Evolutionary conservation across 164 flowering plant genomes (phyloP).

Genomic region (Sedum album): DNA sequence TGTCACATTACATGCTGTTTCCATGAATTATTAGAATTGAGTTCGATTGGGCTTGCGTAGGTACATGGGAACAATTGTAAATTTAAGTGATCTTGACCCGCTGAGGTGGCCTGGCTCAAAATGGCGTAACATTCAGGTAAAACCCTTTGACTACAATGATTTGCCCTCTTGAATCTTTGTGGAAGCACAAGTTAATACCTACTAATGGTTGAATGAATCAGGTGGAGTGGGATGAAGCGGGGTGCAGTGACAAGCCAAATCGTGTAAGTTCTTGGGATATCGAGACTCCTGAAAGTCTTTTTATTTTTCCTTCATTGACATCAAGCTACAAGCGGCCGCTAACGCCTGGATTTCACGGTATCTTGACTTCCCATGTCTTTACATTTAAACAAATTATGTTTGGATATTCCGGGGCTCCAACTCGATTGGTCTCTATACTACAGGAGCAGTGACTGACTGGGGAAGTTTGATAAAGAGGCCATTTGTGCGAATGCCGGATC

Average conservation of each 20-base stretch:
- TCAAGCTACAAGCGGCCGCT: constrained; percentile 71
- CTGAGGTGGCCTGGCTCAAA: constrained; percentile 92
- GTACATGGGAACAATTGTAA: constrained; percentile 90
- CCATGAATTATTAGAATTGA: not conserved
- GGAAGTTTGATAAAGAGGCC: constrained; percentile 55
- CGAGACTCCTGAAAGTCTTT: constrained; percentile 92
- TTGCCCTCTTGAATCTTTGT: too few relatives aligned
- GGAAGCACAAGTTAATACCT: not conserved
- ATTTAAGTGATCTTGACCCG: constrained; percentile 80
- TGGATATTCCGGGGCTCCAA: too few relatives aligned
- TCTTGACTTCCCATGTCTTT: constrained; percentile 10
- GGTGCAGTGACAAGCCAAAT: constrained; percentile 67
- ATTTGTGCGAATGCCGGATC: constrained; percentile 38
- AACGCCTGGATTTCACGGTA: constrained; percentile 53
- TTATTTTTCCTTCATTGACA: constrained; percentile 75
- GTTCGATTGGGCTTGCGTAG: constrained; percentile 33
- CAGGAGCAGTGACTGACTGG: constrained; percentile 62
- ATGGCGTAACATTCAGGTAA: constrained; percentile 96
- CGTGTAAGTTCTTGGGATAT: constrained; percentile 94
- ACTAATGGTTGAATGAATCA: constrained; percentile 19
- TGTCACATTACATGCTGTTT: not conserved
- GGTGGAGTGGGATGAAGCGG: constrained; percentile 99
- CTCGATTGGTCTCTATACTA: not conserved
- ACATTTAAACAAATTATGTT: not conserved
- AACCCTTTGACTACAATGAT: not conserved